Conservation (phyloP, 306 rosid genomes). For the Argentina anserina region DNA sequence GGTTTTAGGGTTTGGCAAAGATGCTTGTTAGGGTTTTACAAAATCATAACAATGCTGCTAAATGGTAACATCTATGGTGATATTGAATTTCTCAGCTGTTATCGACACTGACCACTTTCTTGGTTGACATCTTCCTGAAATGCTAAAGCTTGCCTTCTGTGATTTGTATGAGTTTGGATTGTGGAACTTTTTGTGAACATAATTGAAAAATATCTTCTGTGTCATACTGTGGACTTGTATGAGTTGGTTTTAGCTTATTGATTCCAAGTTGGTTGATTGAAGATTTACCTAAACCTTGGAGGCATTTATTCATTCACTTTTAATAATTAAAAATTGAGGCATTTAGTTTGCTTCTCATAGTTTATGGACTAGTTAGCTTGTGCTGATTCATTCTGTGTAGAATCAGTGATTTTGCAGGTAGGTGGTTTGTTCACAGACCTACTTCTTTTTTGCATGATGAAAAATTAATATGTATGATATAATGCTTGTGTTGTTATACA, state of each 20-base stretch:
- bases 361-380: slow-evolving; percentile 2
- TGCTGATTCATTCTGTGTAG: slow-evolving; percentile 2
- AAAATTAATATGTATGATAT: not conserved
- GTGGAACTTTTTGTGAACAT: not conserved
- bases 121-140: no score
- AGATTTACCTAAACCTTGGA: not conserved
- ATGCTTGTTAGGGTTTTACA: no score
- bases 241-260: not conserved
- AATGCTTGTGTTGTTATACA: not conserved
- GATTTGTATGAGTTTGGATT: slow-evolving; percentile 1
- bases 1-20: not conserved
- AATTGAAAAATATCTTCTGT: not conserved
- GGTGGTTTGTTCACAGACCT: not conserved
- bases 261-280: not conserved
- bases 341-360: slow-evolving; percentile 5
- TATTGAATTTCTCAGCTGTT: not conserved
- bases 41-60: no score
- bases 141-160: not conserved
- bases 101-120: no score
- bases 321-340: no score
- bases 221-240: not conserved
- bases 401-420: not conserved
- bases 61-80: not conserved
- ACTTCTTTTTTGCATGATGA: not conserved
- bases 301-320: no score